A percentile compares a stretch with the other conserved stretches of the same genome.
phyloP scores from a whole-genome alignment of 2,329 filamentous ascomycete genomes.

The Colletotrichum salicis region DNA sequence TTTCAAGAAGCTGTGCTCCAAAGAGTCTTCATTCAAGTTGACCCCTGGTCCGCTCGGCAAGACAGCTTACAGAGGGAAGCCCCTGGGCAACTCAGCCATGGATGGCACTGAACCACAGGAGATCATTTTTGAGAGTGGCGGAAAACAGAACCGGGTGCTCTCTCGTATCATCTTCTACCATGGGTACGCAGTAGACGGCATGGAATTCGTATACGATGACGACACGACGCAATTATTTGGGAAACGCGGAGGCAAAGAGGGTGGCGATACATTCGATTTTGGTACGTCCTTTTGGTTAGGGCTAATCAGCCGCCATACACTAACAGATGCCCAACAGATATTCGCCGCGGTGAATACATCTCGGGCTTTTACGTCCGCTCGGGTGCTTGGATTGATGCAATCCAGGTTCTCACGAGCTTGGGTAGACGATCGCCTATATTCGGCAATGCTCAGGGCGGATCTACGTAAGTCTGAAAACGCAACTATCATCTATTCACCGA shows the following conservation, averaged over 20 bases:
- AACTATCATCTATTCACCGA: neutral
- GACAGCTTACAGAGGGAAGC: slow-evolving; percentile 79
- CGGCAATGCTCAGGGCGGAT: slow-evolving; percentile 83
- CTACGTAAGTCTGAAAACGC: slow-evolving; percentile 72
- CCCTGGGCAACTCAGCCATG: slow-evolving; percentile 77
- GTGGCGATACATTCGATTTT: slow-evolving; percentile 80
- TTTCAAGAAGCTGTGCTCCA: slow-evolving; percentile 75
- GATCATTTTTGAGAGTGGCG: slow-evolving; percentile 77
- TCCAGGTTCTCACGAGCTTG: slow-evolving; percentile 89
- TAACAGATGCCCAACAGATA: slow-evolving; percentile 65
- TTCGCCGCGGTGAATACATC: slow-evolving; percentile 84
- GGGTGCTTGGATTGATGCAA: slow-evolving; percentile 85
- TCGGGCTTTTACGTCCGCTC: slow-evolving; percentile 86
- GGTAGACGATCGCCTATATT: slow-evolving; percentile 88
- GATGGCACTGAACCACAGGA: slow-evolving; percentile 77
- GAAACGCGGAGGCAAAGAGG: slow-evolving; percentile 76
- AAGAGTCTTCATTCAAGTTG: slow-evolving; percentile 78
- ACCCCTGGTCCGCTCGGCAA: slow-evolving; percentile 71
- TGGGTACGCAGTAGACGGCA: slow-evolving; percentile 76
- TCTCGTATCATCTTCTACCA: slow-evolving; percentile 81
- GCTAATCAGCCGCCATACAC: neutral
- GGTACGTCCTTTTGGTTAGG: slow-evolving; percentile 60
- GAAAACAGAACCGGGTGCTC: slow-evolving; percentile 77
- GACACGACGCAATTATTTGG: slow-evolving; percentile 86
- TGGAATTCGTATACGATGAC: slow-evolving; percentile 96